phyloP scores from a whole-genome alignment of 495 filamentous ascomycete species.

The Penicillium canescens region DNA sequence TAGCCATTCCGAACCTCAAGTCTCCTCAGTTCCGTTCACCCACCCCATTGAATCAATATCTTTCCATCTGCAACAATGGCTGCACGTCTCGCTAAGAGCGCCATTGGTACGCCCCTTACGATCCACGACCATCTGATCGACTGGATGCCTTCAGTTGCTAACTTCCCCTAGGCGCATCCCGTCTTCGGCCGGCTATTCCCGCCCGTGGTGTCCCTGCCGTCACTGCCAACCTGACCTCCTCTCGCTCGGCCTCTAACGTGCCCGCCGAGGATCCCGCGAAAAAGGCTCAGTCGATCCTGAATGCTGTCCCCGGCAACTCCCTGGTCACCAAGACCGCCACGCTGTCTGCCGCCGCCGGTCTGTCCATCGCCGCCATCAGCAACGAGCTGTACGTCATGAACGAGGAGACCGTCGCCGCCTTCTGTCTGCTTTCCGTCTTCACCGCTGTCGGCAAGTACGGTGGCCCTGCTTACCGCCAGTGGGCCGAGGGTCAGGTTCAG shows the following conservation, averaged over 20 bases:
- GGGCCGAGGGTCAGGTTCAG: slow-evolving; percentile 81
- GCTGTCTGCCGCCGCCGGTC: slow-evolving; percentile 86
- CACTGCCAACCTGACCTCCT: slow-evolving; percentile 60
- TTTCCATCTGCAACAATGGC: slow-evolving; percentile 72
- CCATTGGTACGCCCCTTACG: slow-evolving; percentile 68
- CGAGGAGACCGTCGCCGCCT: slow-evolving; percentile 90
- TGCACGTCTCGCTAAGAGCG: slow-evolving; percentile 89
- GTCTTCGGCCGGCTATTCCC: slow-evolving; percentile 74
- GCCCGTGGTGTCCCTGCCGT: slow-evolving; percentile 69
- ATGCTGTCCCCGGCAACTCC: slow-evolving; percentile 81
- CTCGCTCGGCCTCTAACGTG: slow-evolving; percentile 72
- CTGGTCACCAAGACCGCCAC: slow-evolving; percentile 94
- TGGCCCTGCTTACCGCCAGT: slow-evolving; percentile 87
- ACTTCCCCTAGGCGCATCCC: slow-evolving; percentile 72
- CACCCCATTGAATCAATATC: slow-evolving; percentile 37
- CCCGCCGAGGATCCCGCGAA: slow-evolving; percentile 82
- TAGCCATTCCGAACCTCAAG: slow-evolving; percentile 64
- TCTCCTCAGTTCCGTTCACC: slow-evolving; percentile 49
- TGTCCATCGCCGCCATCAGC: slow-evolving; percentile 92
- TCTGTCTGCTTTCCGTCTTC: slow-evolving; percentile 89
- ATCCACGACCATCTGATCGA: not conserved
- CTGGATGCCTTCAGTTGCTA: slow-evolving; percentile 24
- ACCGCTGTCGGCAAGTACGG: slow-evolving; percentile 85
- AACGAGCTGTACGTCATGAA: slow-evolving; percentile 99
- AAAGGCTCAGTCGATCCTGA: slow-evolving; percentile 93